Conservation (phyloP, 1,284 basidiomycete species). For the Sanghuangporus weigelae region DNA sequence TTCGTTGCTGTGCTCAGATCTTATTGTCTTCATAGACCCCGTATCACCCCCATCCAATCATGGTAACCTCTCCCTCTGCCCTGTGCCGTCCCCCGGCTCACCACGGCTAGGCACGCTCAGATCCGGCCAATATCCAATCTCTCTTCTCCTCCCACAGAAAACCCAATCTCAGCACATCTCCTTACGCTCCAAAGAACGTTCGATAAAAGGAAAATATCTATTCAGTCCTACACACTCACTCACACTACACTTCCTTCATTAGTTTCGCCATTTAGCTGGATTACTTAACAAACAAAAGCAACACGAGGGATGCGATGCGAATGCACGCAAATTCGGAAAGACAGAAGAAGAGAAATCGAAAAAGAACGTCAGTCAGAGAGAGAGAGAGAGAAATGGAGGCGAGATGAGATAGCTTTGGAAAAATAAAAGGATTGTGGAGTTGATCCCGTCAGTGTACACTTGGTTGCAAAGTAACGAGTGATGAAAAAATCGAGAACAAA, state of each 20-base stretch:
- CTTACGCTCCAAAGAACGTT: background rate
- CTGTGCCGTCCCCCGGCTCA: background rate
- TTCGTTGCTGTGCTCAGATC: background rate
- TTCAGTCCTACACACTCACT: background rate
- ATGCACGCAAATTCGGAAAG: background rate
- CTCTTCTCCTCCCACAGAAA: background rate
- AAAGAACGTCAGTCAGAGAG: background rate
- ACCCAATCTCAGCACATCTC: background rate
- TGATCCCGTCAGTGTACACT: slow-evolving; percentile 11
- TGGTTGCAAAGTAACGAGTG: background rate
- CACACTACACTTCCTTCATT: background rate
- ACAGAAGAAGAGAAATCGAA: background rate
- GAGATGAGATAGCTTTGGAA: background rate
- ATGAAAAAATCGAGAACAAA: background rate
- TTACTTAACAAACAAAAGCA: slow-evolving; percentile 1
- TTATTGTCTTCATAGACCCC: slow-evolving; percentile 4
- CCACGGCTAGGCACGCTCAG: background rate
- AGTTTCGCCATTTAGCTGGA: background rate
- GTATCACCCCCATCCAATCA: background rate
- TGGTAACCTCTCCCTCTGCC: background rate
- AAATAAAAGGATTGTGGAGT: slow-evolving; percentile 1
- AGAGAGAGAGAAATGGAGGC: background rate
- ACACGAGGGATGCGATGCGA: background rate
- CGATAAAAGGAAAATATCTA: background rate
- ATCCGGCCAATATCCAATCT: background rate